Percentiles rank a stretch among this genome's conserved stretches.
Evolutionary conservation across 1,284 basidiomycete genomes (phyloP).

Genomic region (Irpex sp.): DNA sequence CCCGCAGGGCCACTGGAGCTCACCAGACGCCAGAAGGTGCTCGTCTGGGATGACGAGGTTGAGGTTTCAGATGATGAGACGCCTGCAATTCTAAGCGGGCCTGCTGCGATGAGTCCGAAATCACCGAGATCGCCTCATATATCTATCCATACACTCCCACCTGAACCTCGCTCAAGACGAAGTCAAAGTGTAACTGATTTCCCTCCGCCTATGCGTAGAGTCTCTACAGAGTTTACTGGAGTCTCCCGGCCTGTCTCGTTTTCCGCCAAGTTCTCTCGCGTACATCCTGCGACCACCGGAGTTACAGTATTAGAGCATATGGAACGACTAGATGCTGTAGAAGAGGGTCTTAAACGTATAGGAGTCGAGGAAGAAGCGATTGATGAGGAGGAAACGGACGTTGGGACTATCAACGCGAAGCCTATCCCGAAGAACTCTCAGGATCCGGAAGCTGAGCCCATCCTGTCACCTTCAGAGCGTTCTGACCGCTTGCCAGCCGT

Average conservation of each 20-base stretch:
- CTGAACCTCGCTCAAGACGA: slow-evolving; percentile 37
- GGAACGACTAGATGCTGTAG: slow-evolving; percentile 76
- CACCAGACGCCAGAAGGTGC: slow-evolving; percentile 71
- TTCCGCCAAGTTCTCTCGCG: slow-evolving; percentile 70
- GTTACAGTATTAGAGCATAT: slow-evolving; percentile 80
- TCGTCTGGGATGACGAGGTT: slow-evolving; percentile 84
- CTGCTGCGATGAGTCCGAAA: slow-evolving; percentile 14
- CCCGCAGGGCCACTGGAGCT: slow-evolving; percentile 75
- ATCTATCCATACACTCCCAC: slow-evolving; percentile 60
- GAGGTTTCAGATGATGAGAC: slow-evolving; percentile 62
- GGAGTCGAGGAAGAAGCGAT: slow-evolving; percentile 52
- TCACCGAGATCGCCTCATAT: slow-evolving; percentile 37
- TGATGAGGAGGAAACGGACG: slow-evolving; percentile 45
- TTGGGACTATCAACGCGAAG: slow-evolving; percentile 21
- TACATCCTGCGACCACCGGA: slow-evolving; percentile 78
- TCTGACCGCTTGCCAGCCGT: slow-evolving; percentile 43
- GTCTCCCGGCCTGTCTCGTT: slow-evolving; percentile 69
- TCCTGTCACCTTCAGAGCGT: slow-evolving; percentile 22
- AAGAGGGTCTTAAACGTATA: slow-evolving; percentile 70
- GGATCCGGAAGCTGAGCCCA: slow-evolving; percentile 5
- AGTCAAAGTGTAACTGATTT: slow-evolving; percentile 65
- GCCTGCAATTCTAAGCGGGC: slow-evolving; percentile 33
- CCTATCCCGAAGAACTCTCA: background rate
- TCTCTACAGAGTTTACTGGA: slow-evolving; percentile 55
- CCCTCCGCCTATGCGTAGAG: slow-evolving; percentile 65